Base-by-base conservation (phyloP, 2,329 filamentous ascomycete genomes). In the Thelonectria rubi region DNA sequence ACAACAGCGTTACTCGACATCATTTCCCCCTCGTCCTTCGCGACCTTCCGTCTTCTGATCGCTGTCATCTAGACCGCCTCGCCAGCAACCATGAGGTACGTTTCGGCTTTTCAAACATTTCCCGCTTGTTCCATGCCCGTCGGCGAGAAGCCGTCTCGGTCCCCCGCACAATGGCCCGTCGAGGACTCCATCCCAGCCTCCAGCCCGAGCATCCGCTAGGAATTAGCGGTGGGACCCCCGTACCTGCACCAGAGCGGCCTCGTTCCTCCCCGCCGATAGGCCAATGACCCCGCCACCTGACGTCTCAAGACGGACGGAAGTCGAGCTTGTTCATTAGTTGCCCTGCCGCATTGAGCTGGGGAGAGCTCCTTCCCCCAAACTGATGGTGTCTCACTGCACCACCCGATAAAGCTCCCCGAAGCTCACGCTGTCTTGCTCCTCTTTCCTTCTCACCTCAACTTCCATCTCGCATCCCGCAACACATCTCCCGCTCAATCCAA, bases 251-350 rank as follows among this genome's bases (percentile, higher is more conserved):
- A 18, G 10, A 14, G 43, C 20, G 43, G 18, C 43, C 12, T 21
- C 15, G 45, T 30, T 47, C 45, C 45, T 30, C 20, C 45, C 45
- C 20, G 45, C 45, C n/a, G 45, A 47, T 47, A n/a, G 45, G 45
- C 12, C 8, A 17, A 14, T 8, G 45, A n/a, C 47, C 12, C 15
- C 26, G 30, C 47, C 21, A 24, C 47, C 34, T 24, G n/a, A 32
- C 15, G 24, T 18, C 47, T 34, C 26, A 20, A 30, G 26, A 30
- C 26, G 26, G 47, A 48, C 8, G 14, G 12, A 7, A 32, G 45
- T 17, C 26, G 45, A 48, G 45, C 21, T 48, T 48, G n/a, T 26
- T 48, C 26, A 45, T 45, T 45, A 26, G 45, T 17, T 30, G 21
- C 45, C 45, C 45, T 37, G 26, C 47, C 47, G 17, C 30, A 18